Conservation (phyloP, 495 filamentous ascomycete genomes). For the Neurospora sp. region DNA sequence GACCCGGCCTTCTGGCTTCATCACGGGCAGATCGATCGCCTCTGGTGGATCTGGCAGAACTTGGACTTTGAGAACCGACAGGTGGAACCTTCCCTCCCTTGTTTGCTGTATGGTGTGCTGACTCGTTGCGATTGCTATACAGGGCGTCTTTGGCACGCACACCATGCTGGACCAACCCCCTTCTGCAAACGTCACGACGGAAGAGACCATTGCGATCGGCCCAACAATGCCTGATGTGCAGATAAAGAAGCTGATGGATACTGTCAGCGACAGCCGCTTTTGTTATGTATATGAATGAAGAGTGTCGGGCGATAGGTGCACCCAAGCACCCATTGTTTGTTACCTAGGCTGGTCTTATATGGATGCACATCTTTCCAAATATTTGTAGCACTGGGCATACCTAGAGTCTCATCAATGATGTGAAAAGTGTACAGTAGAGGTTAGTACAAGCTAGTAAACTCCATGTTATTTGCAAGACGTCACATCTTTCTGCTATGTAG, state of each 20-base stretch:
- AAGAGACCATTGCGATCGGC: constrained; percentile 17
- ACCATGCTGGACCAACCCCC: constrained; percentile 28
- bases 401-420: not conserved
- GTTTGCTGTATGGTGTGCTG: constrained; percentile 22
- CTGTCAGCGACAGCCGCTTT: constrained; percentile 11
- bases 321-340: not conserved
- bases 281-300: constrained; percentile 18
- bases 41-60: constrained; percentile 62
- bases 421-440: not conserved
- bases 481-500: too few species aligned
- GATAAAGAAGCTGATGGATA: constrained; percentile 21
- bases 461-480: not conserved
- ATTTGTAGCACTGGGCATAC: not conserved
- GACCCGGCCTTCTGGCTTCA: constrained; percentile 63
- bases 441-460: not conserved
- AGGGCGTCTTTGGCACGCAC: constrained; percentile 29
- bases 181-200: constrained; percentile 20
- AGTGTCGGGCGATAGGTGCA: not conserved
- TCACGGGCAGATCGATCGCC: constrained; percentile 53
- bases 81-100: constrained; percentile 34
- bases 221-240: constrained; percentile 3
- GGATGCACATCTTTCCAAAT: not conserved
- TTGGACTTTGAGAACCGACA: constrained; percentile 35
- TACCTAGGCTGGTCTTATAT: not conserved
- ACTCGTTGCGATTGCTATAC: not conserved